These are phyloP conservation scores for Elongisporangium prolatum DNA, from an alignment of 352 stramenopile genomes.

Conservation along the genomic window DNA sequence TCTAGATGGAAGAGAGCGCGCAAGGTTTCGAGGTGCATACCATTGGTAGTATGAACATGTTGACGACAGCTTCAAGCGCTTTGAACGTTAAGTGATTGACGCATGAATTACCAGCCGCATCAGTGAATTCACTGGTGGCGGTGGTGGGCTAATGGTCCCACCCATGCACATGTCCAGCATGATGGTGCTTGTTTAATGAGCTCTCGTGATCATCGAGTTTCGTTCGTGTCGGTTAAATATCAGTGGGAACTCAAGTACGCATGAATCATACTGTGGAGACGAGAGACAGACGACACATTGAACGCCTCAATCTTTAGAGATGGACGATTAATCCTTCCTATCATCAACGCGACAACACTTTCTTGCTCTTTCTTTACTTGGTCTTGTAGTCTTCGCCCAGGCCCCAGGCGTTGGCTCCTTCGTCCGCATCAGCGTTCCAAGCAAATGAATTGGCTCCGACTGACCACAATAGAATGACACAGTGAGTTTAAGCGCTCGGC, in stretches of 20 bases:
- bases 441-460: slow-evolving; percentile 66
- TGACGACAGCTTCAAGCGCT: no score
- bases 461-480: slow-evolving; percentile 11
- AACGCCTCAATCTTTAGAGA: background rate
- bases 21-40: no score
- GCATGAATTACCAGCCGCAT: no score
- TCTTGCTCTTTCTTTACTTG: background rate
- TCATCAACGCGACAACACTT: background rate
- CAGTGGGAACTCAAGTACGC: background rate
- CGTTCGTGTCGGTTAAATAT: background rate
- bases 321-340: background rate
- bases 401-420: slow-evolving; percentile 58
- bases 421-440: slow-evolving; percentile 63
- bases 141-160: no score
- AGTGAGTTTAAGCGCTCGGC: slow-evolving; percentile 6
- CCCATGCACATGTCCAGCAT: no score
- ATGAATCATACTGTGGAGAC: background rate
- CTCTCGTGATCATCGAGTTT: no score
- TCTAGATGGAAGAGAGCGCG: background rate
- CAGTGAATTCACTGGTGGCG: no score
- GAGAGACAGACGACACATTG: background rate
- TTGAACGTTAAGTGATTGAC: no score
- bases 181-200: no score
- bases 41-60: no score
- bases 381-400: slow-evolving; percentile 36